phyloP scores from a whole-genome alignment of 345 rosid species.

The Gossypium australe region DNA sequence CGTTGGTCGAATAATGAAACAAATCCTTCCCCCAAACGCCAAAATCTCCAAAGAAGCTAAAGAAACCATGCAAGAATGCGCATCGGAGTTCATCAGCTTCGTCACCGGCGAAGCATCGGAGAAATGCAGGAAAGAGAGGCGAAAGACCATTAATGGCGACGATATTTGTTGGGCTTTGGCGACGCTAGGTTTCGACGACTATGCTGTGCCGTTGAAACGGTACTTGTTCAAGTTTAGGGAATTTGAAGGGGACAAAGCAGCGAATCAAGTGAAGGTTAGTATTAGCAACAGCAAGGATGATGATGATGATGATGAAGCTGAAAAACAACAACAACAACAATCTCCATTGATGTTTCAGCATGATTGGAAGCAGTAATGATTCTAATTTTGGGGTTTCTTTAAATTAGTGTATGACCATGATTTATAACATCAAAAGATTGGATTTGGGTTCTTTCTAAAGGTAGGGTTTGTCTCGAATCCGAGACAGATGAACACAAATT shows the following conservation, averaged over 20 bases:
- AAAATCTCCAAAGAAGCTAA: slow-evolving; percentile 36
- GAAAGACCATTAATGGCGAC: slow-evolving; percentile 32
- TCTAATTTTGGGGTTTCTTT: not conserved
- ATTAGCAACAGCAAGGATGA: not conserved
- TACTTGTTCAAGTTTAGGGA: slow-evolving; percentile 29
- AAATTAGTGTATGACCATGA: slow-evolving; percentile 7
- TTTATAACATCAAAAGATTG: not conserved
- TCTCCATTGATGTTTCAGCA: not conserved
- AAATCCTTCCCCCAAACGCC: slow-evolving; percentile 23
- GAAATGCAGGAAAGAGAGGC: slow-evolving; percentile 30
- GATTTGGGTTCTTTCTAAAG: not conserved
- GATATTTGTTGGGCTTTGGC: slow-evolving; percentile 31
- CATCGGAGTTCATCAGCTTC: slow-evolving; percentile 33
- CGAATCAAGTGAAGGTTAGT: slow-evolving; percentile 11
- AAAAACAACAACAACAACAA: not conserved
- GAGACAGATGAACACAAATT: no score
- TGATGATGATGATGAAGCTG: not conserved
- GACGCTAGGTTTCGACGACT: slow-evolving; percentile 27
- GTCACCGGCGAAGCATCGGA: slow-evolving; percentile 32
- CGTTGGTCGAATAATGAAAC: slow-evolving; percentile 38
- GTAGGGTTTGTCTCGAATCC: no score
- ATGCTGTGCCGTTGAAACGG: slow-evolving; percentile 18
- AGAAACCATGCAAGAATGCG: slow-evolving; percentile 39
- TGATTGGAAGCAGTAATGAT: not conserved
- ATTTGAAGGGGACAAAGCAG: slow-evolving; percentile 23